These are phyloP conservation scores for Aurinia saxatilis DNA, from an alignment of 345 rosid genomes.

Conservation along the genomic window DNA sequence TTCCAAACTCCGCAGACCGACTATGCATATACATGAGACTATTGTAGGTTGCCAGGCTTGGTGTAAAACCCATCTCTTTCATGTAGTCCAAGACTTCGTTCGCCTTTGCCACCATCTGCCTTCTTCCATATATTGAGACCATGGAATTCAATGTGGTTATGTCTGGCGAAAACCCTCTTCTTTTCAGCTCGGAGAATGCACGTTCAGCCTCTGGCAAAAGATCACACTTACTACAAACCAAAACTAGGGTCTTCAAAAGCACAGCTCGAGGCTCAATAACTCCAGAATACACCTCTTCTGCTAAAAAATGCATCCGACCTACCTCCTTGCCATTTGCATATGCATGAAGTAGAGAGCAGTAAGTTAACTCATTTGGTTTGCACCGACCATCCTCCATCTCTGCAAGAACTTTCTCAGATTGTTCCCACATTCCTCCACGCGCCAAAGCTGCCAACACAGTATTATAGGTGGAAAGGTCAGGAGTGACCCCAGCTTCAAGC, in stretches of 20 bases:
- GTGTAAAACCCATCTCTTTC: constrained; percentile 69
- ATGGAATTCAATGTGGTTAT: constrained; percentile 76
- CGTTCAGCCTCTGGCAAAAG: constrained; percentile 64
- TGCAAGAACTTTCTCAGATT: constrained; percentile 71
- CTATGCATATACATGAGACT: constrained; percentile 88
- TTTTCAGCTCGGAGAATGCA: constrained; percentile 66
- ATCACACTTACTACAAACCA: constrained; percentile 83
- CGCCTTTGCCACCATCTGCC: constrained; percentile 64
- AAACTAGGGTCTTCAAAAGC: constrained; percentile 79
- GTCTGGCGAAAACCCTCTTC: constrained; percentile 66
- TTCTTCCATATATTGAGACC: constrained; percentile 86
- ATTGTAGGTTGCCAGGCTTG: constrained; percentile 79
- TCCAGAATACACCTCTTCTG: constrained; percentile 81
- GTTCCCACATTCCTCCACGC: constrained; percentile 94
- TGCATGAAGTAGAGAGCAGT: constrained; percentile 83
- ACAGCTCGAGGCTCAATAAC: constrained; percentile 59
- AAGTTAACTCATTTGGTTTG: constrained; percentile 81
- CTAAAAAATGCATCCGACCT: constrained; percentile 65
- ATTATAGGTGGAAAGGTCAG: constrained; percentile 88
- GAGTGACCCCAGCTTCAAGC: constrained; percentile 80
- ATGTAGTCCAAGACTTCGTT: constrained; percentile 73
- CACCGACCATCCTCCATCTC: constrained; percentile 79
- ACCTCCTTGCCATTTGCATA: constrained; percentile 84
- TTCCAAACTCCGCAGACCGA: constrained; percentile 58
- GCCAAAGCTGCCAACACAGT: constrained; percentile 92